These are phyloP conservation scores for Sporothrix luriei DNA, from an alignment of 2,329 filamentous ascomycete genomes.

Conservation along the genomic window DNA sequence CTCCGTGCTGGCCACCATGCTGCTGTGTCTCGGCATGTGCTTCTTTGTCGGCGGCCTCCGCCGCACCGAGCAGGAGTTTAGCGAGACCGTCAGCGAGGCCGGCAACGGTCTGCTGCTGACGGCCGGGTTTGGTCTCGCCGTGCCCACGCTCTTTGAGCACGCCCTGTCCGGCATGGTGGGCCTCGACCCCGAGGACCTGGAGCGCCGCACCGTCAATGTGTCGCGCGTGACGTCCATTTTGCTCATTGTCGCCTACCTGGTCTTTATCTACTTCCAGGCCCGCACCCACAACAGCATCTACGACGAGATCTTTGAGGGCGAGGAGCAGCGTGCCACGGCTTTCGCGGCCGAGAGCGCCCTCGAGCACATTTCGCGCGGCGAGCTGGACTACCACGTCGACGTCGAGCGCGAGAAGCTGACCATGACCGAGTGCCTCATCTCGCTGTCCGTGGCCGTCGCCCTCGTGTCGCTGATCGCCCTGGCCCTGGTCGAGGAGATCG, in stretches of 20 bases:
- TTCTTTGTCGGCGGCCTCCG: conserved; percentile 76
- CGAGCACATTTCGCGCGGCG: conserved; percentile 22
- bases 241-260: conserved; percentile 67
- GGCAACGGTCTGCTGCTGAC: conserved; percentile 76
- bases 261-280: conserved; percentile 74
- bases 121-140: conserved; percentile 58
- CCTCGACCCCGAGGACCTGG: conserved; percentile 47
- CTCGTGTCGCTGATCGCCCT: conserved; percentile 75
- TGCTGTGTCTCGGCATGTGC: conserved; percentile 77
- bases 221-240: conserved; percentile 72
- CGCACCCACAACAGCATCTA: conserved; percentile 76
- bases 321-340: conserved; percentile 64
- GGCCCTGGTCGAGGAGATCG: conserved; percentile 72
- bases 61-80: conserved; percentile 70
- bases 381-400: conserved; percentile 51
- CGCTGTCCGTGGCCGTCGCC: conserved; percentile 64
- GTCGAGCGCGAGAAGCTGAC: conserved; percentile 69
- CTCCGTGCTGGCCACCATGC: conserved; percentile 78
- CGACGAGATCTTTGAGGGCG: conserved; percentile 70
- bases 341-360: conserved; percentile 12
- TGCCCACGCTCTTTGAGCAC: conserved; percentile 60
- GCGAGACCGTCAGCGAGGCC: conserved; percentile 75
- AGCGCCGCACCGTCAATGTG: conserved; percentile 61
- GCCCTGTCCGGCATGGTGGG: conserved; percentile 43
- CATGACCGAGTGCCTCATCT: conserved; percentile 69